Evolutionary conservation across 2,329 filamentous ascomycete species (phyloP), one percentile per base, ranked within the genome.

Genomic region (Leptographium procerum): DNA sequence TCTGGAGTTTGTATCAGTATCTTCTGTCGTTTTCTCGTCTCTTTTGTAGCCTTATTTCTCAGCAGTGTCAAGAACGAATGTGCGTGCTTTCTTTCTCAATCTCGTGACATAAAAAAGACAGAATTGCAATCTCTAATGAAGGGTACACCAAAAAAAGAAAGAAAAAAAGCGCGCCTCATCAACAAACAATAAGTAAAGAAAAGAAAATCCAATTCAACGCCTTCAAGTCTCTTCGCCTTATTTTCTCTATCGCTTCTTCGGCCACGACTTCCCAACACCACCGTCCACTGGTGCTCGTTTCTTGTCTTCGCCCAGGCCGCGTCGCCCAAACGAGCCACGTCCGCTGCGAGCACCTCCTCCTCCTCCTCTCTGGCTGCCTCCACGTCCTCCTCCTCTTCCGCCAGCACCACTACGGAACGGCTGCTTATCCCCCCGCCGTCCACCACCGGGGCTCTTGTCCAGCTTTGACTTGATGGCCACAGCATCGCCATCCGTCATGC

Each of bases 401-500:
- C 66, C 61, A 22, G 67, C 67, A 52, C 68, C 63, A 26, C 66
- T 60, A 24, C 60, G 62, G 57, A 50, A 57, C 61, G 31, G 70
- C 68, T 13, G 70, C 60, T 33, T 66, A 63, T 40, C 67, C 4
- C 40, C 40, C 13, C 67, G 63, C 29, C 66, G 61, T 29, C 68
- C 63, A 22, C 68, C 63, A 22, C 67, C 63, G 2, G 58, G 48
- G 51, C 57, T 60, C 58, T 65, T 69, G 40, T 70, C 71, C 31
- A 78, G 71, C 57, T 69, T 61, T n/a, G 58, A 52, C 54, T 62
- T 64, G 53, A 63, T 59, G 68, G 76, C 63, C 65, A 76, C 64
- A 70, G 74, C 75, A 58, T 79, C 78, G 43, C 75, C 75, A 31
- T 78, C 77, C 31, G 78, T 77, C 70, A 81, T 80, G 56, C 80